Evolutionary conservation across 129 eudicot species (phyloP), one percentile per base, ranked within the genome.

Genomic region (Erigeron canadensis): DNA sequence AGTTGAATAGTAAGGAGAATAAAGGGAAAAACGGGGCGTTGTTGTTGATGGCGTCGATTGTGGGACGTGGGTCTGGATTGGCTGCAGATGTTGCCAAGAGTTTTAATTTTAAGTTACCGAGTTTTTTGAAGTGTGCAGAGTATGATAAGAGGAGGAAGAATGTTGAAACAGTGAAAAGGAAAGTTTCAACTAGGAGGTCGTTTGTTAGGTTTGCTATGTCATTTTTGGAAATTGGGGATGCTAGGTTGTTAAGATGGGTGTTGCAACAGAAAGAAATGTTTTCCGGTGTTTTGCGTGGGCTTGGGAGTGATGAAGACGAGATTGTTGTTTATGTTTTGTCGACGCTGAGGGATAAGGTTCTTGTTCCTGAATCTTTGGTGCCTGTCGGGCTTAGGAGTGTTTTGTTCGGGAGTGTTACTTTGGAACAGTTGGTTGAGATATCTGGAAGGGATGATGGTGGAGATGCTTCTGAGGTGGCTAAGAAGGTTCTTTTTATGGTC

Each of bases 231-330:
- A 84, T 84, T 18, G 99, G 97, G 69, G 86, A 90, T 47, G 84
- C 97, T 56, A 83, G 99, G 70, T 83, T 95, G 54, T 75, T 95
- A 75, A 83, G 94, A 81, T 88, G 90, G 84, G 80, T 95, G 59
- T 75, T 95, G 78, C 97, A 90, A 74, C 87, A 90, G 73, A 90
- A 72, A 82, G 96, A 88, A 67, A 86, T 95, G 91, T 95, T 84
- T 78, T 88, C 91, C 3, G 91, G 94, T 42, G 88, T 95, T 62
- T 85, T 95, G 71, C 84, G 97, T 48, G 99, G 99, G 63, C 81
- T 95, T 67, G 99, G 99, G 51, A 78, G 80, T 75, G 99, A 95
- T 84, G 97, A 88, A 64, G 97, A 88, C 8, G 99, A 90, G 78
- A 86, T 85, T 2, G 83, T 84, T 72, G 81, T 76, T 65, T 83